Evolutionary conservation across 164 flowering plant species (phyloP).

Genomic region (Cinnamomum micranthum): DNA sequence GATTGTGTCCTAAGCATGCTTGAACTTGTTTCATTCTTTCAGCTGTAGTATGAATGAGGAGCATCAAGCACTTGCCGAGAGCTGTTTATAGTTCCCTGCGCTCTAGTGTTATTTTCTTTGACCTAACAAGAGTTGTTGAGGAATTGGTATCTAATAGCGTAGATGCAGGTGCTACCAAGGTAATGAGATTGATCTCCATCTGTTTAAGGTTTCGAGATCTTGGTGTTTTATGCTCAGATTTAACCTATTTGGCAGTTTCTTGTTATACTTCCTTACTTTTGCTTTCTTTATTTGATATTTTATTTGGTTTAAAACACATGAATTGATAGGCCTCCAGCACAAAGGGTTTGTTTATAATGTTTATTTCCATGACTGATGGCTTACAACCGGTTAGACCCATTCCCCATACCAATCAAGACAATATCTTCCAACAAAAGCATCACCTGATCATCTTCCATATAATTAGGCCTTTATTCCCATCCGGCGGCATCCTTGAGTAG

Average conservation of each 20-base stretch:
- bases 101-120: constrained; percentile 64
- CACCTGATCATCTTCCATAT: no score
- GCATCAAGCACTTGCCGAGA: constrained; percentile 63
- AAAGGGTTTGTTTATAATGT: no score
- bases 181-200: constrained; percentile 15
- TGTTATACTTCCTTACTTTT: background rate
- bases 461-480: no score
- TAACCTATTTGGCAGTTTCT: background rate
- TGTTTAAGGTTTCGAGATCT: background rate
- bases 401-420: no score
- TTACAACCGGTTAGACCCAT: no score
- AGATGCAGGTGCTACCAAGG: constrained; percentile 90
- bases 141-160: constrained; percentile 81
- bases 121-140: constrained; percentile 77
- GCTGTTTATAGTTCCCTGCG: constrained; percentile 59
- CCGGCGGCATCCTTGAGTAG: no score
- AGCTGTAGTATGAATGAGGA: constrained; percentile 39
- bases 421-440: no score
- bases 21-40: constrained; percentile 2
- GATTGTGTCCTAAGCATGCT: background rate
- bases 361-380: no score
- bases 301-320: background rate
- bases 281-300: background rate
- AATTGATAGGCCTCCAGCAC: background rate
- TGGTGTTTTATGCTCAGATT: background rate